Base-by-base conservation (phyloP, 1,139 yeast species). In the Geotrichum aggregatum region DNA sequence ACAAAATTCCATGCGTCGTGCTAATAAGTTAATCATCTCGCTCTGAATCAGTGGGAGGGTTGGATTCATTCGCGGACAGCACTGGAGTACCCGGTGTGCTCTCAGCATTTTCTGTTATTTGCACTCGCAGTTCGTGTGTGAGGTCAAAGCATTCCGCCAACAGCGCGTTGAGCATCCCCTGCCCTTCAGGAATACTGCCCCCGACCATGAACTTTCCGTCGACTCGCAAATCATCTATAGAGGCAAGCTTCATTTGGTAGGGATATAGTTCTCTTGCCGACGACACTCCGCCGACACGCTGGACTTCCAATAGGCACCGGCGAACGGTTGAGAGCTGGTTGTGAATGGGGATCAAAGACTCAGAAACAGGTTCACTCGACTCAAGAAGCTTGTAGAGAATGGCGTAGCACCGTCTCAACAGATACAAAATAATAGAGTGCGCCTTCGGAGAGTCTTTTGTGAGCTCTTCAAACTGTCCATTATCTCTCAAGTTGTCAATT, bases 71-170 rank as follows among this genome's bases (percentile, higher is more conserved):
- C 8, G 28, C 5, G 7, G 5, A 5, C 28, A 5, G 7, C 11
- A 16, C 19, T 6, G 47, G 33, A 2, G 41, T 34, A 13, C 47
- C 40, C 1, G 39, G 47, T 7, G 47, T 19, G 21, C 47, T 35
- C 18, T 24, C 41, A 13, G 41, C n/a, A 33, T 79, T 80, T 59
- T 87, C 95, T 64, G 88, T 94, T 56, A 88, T 79, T 64, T 91
- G 97, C 33, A 87, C 84, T 65, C 88, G 85, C 64, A 92, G 75
- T 70, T 92, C 98, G 66, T 92, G 91, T 52, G 87, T 76, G 54
- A 91, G 84, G 68, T 92, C 98, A 66, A 88, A 92, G 68, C 98
- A 91, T 68, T 91, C 98, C 1, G 96, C 94, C 48, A 92, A 74
- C 57, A 92, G 71, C 0, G 96, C 96, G 67, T 84, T 89, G 57